These are phyloP conservation scores for Letharia columbiana DNA, from an alignment of 495 filamentous ascomycete species.

Conservation along the genomic window DNA sequence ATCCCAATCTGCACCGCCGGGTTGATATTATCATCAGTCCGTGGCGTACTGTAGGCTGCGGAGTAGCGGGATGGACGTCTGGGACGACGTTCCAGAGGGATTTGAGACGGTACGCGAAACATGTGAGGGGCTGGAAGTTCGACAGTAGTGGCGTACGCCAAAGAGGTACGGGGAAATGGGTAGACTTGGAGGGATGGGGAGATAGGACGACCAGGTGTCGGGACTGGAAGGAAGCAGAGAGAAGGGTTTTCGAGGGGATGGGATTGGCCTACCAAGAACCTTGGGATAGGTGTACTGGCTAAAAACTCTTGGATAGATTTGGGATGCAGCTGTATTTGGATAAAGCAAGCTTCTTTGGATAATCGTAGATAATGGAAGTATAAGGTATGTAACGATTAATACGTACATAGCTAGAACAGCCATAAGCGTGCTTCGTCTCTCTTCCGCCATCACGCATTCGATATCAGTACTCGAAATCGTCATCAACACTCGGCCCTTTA, in stretches of 20 bases:
- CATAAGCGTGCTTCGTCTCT: not conserved
- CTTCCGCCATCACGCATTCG: not conserved
- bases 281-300: conserved; percentile 69
- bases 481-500: conserved; percentile 78
- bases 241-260: conserved; percentile 68
- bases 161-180: conserved; percentile 51
- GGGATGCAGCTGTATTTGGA: not conserved
- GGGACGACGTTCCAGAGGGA: conserved; percentile 88
- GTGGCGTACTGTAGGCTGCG: conserved; percentile 82
- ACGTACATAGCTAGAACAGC: conserved; percentile 7
- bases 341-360: not conserved
- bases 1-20: conserved; percentile 69
- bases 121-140: conserved; percentile 68
- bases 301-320: not conserved
- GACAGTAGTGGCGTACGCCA: conserved; percentile 80
- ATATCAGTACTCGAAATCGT: conserved; percentile 90
- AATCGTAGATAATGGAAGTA: not conserved
- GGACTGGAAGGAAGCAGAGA: conserved; percentile 66
- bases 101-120: conserved; percentile 69
- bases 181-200: conserved; percentile 50
- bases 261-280: conserved; percentile 66
- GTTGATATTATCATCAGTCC: conserved; percentile 93
- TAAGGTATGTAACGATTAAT: conserved; percentile 1
- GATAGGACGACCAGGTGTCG: conserved; percentile 34
- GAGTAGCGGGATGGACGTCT: conserved; percentile 79